Percentiles rank a stretch among this genome's conserved stretches.
These are phyloP conservation scores for Phytopythium delawarense DNA, from an alignment of 352 stramenopile genomes.

Conservation along the genomic window DNA sequence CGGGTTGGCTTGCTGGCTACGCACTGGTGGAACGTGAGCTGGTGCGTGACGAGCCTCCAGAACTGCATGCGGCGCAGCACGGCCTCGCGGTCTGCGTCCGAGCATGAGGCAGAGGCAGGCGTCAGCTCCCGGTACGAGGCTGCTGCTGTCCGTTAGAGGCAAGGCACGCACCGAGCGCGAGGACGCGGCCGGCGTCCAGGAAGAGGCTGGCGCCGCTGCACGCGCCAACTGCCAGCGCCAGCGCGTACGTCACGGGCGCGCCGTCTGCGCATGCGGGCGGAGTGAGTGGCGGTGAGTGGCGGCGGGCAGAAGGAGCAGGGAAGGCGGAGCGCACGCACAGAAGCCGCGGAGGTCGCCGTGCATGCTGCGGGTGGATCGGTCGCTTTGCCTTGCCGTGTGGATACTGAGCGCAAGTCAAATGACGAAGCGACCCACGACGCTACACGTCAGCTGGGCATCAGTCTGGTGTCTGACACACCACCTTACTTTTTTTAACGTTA, in stretches of 20 bases:
- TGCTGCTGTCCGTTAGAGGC: not conserved
- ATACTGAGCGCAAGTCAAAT: not conserved
- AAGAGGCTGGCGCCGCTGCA: constrained; percentile 64
- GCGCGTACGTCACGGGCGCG: constrained; percentile 75
- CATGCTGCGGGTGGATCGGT: constrained; percentile 22
- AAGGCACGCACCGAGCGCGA: constrained; percentile 33
- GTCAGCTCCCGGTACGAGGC: not conserved
- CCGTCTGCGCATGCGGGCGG: constrained; percentile 34
- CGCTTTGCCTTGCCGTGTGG: not conserved
- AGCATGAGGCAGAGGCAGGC: not conserved
- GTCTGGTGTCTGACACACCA: not conserved
- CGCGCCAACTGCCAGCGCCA: constrained; percentile 59
- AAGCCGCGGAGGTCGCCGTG: constrained; percentile 77
- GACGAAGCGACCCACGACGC: constrained; percentile 2
- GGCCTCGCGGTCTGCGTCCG: constrained; percentile 45
- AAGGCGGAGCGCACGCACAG: constrained; percentile 38
- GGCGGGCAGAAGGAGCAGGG: no score
- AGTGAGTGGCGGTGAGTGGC: no score
- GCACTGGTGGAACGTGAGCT: constrained; percentile 73
- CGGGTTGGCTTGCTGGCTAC: not conserved
- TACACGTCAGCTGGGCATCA: not conserved
- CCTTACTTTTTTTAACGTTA: not conserved
- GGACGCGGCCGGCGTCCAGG: constrained; percentile 47
- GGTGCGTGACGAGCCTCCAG: constrained; percentile 65
- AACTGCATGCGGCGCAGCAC: constrained; percentile 53